A percentile compares a stretch with the other conserved stretches of the same genome.
These are phyloP conservation scores for Capsicum baccatum DNA, from an alignment of 257 asterid genomes.

Conservation along the genomic window DNA sequence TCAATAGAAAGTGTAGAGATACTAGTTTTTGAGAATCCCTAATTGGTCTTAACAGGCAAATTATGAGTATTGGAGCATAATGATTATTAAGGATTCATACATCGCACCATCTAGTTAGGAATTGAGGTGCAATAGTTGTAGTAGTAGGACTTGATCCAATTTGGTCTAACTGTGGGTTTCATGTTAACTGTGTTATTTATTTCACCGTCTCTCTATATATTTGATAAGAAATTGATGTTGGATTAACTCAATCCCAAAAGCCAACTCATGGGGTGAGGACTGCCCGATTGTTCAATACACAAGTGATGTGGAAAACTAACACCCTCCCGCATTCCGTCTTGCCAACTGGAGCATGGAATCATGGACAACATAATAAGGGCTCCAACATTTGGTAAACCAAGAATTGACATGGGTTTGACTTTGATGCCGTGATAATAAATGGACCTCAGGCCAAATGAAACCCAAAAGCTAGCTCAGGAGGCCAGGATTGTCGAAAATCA, in stretches of 20 bases:
- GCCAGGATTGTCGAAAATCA: not conserved
- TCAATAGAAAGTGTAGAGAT: not conserved
- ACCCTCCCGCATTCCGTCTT: no score
- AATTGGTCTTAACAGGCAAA: not conserved
- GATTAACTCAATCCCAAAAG: not conserved
- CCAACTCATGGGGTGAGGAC: not conserved
- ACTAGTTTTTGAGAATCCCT: not conserved
- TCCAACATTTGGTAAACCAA: no score
- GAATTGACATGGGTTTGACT: no score
- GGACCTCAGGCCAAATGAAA: no score
- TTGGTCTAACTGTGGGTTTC: not conserved
- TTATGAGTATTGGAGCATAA: not conserved
- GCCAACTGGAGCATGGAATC: no score
- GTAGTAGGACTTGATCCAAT: not conserved
- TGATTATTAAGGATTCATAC: not conserved
- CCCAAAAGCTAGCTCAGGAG: not conserved
- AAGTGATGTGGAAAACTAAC: no score
- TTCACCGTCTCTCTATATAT: not conserved
- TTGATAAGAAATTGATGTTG: not conserved
- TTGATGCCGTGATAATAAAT: not conserved
- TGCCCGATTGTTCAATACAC: not conserved
- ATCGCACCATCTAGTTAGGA: not conserved
- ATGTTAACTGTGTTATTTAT: not conserved
- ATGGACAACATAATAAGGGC: no score
- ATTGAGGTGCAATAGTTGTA: not conserved